phyloP scores from a whole-genome alignment of 768 basidiomycete species.

The Panellus pusillus region DNA sequence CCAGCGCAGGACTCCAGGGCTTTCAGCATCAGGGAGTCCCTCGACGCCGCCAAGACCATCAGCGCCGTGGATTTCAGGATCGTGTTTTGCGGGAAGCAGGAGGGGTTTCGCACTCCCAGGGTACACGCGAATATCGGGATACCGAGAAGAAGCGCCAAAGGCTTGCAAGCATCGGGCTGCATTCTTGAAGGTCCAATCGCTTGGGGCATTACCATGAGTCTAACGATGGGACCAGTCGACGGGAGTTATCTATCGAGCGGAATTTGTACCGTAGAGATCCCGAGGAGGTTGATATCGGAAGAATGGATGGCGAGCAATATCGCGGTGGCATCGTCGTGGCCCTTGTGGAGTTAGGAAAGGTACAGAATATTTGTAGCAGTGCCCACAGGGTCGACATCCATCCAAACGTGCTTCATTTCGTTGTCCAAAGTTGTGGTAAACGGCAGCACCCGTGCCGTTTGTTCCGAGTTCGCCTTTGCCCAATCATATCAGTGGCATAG shows the following conservation, averaged over 20 bases:
- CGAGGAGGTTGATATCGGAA: constrained; percentile 66
- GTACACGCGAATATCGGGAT: constrained; percentile 53
- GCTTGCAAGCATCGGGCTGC: constrained; percentile 76
- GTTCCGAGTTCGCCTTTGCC: too few relatives aligned
- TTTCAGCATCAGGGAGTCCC: constrained; percentile 58
- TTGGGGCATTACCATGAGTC: constrained; percentile 81
- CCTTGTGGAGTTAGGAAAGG: constrained; percentile 41
- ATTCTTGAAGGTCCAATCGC: constrained; percentile 63
- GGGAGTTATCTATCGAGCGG: not conserved
- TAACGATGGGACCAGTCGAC: constrained; percentile 26
- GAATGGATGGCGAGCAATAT: constrained; percentile 74
- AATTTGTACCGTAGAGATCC: constrained; percentile 73
- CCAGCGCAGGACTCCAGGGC: constrained; percentile 48
- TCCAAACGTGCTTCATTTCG: constrained; percentile 43
- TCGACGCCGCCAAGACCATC: constrained; percentile 87
- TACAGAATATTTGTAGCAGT: not conserved
- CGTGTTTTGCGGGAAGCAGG: constrained; percentile 58
- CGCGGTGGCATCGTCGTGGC: constrained; percentile 88
- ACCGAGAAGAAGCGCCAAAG: constrained; percentile 56
- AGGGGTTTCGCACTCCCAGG: constrained; percentile 73
- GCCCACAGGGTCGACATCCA: constrained; percentile 67
- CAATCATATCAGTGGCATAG: too few relatives aligned
- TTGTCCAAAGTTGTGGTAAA: too few relatives aligned
- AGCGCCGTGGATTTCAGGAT: constrained; percentile 77
- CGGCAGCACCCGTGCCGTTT: too few relatives aligned